Evolutionary conservation across 2,329 filamentous ascomycete species (phyloP).

Genomic region (Monosporascus cannonballus): DNA sequence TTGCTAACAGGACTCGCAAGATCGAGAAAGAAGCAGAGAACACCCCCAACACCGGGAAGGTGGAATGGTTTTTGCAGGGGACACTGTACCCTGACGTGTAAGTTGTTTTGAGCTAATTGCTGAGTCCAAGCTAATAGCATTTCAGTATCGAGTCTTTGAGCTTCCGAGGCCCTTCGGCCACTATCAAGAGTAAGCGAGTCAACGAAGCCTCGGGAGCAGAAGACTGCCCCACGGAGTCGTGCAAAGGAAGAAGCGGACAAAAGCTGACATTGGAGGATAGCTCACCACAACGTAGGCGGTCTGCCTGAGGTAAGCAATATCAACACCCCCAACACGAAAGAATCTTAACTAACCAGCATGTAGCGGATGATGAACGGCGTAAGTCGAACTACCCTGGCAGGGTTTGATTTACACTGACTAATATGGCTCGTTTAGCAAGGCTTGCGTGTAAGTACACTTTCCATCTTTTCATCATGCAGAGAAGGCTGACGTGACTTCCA

Average conservation of each 20-base stretch:
- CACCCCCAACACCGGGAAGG: constrained; percentile 62
- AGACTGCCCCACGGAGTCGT: not conserved
- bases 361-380: constrained; percentile 28
- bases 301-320: constrained; percentile 25
- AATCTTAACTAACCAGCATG: constrained; percentile 7
- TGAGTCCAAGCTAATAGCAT: constrained; percentile 10
- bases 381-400: constrained; percentile 32
- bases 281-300: constrained; percentile 41
- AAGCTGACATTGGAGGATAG: constrained; percentile 12
- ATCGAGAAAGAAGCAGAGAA: constrained; percentile 68
- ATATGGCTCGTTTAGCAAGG: not conserved
- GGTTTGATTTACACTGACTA: not conserved
- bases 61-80: constrained; percentile 84
- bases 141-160: constrained; percentile 41
- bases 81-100: constrained; percentile 57
- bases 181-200: constrained; percentile 36
- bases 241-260: not conserved
- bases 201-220: not conserved
- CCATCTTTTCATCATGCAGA: not conserved
- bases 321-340: not conserved
- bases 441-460: constrained; percentile 2
- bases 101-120: not conserved
- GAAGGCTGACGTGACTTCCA: constrained; percentile 3
- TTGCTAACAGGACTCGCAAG: constrained; percentile 1
- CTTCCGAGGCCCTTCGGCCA: constrained; percentile 43